These are phyloP conservation scores for Adansonia madagascariensis DNA, from an alignment of 441 rosid genomes.

Conservation along the genomic window DNA sequence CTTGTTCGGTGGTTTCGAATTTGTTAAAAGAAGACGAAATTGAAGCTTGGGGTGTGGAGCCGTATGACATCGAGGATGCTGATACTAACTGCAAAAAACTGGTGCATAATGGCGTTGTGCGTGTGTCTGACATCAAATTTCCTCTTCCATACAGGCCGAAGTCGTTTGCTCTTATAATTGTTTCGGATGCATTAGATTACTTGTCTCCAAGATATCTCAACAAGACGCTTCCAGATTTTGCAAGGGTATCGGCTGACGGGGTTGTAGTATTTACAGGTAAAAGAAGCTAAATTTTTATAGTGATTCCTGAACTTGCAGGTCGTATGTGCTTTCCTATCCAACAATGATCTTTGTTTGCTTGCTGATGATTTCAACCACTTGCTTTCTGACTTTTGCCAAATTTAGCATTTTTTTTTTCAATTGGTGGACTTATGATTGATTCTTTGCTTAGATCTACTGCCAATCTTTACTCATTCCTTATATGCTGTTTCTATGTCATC, in stretches of 20 bases:
- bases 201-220: conserved; percentile 48
- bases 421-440: background rate
- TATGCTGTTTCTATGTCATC: background rate
- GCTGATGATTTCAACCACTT: background rate
- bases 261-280: conserved; percentile 45
- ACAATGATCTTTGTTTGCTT: background rate
- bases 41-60: conserved; percentile 57
- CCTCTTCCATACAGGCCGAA: conserved; percentile 52
- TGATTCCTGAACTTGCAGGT: conserved; percentile 12
- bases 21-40: conserved; percentile 44
- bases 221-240: conserved; percentile 53
- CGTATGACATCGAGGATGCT: conserved; percentile 49
- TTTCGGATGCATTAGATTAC: conserved; percentile 48
- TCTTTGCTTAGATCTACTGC: conserved; percentile 15
- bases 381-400: background rate
- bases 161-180: conserved; percentile 46
- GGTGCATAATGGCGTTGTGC: conserved; percentile 43
- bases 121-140: conserved; percentile 52
- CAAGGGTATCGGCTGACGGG: conserved; percentile 44
- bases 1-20: conserved; percentile 46
- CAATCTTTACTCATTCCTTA: conserved; percentile 1
- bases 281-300: background rate
- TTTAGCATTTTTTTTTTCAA: background rate
- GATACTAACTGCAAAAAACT: conserved; percentile 45
- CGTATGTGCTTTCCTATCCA: background rate